Percentiles rank a stretch among this genome's conserved stretches.
These are phyloP conservation scores for Rhizophora mangle DNA, from an alignment of 345 rosid species.

Conservation along the genomic window DNA sequence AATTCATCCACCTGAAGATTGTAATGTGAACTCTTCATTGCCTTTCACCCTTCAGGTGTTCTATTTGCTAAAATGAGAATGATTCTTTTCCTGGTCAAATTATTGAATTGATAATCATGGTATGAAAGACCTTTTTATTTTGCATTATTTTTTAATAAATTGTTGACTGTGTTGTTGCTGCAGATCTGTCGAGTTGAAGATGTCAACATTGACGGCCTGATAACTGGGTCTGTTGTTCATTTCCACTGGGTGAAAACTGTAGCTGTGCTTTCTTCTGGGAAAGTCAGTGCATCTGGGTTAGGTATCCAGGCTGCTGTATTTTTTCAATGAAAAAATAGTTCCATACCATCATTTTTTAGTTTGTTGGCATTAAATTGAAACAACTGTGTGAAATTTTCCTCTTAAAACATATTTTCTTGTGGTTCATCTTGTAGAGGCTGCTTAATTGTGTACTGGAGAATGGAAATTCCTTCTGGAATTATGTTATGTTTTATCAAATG, in stretches of 20 bases:
- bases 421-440: not conserved
- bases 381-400: not conserved
- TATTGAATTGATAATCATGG: slow-evolving; percentile 10
- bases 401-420: not conserved
- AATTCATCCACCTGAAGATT: slow-evolving; percentile 90
- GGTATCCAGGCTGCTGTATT: slow-evolving; percentile 33
- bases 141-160: slow-evolving; percentile 8
- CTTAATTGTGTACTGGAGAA: not conserved
- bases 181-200: slow-evolving; percentile 77
- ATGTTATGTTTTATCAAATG: slow-evolving; percentile 5
- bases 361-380: not conserved
- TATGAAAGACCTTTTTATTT: slow-evolving; percentile 13
- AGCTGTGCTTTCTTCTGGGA: slow-evolving; percentile 43
- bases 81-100: slow-evolving; percentile 23
- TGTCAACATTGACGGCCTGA: slow-evolving; percentile 44
- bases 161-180: slow-evolving; percentile 18
- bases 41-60: slow-evolving; percentile 91
- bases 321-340: not conserved
- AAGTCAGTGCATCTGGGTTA: slow-evolving; percentile 50
- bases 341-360: not conserved
- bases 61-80: slow-evolving; percentile 26
- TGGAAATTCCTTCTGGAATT: not conserved
- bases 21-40: slow-evolving; percentile 85
- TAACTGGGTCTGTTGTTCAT: slow-evolving; percentile 61
- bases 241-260: slow-evolving; percentile 62